Base-by-base conservation (phyloP, 768 basidiomycete genomes). In the Trametes cubensis region DNA sequence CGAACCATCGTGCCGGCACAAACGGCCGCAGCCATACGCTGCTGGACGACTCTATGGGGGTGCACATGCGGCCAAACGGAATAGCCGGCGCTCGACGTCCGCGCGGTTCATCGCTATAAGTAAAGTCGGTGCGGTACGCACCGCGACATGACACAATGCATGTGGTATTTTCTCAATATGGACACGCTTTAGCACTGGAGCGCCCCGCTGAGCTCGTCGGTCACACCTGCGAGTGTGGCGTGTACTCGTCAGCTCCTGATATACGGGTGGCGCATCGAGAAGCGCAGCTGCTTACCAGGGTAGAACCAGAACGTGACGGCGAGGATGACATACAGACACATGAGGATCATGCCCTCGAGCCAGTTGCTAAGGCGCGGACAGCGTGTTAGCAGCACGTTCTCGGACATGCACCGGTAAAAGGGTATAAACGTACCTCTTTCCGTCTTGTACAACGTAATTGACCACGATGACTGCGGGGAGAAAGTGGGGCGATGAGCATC, bases 401-500 rank as follows among this genome's bases (percentile, higher is more conserved):
- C 49, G 50, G 52, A 45, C 25, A 58, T 55, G 38, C 14, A 20
- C 21, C 3, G 25, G 38, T 18, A 20, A 18, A 17, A 30, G 18
- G 26, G 49, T 42, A 25, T 41, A 23, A 34, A n/a, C 63, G 55
- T 59, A 64, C 63, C 87, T 90, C 71, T 86, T 90, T 7, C 94
- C 94, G 68, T 97, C 95, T 54, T 85, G 83, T 3, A 95, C 83
- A n/a, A 88, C 86, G 71, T 91, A 92, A 71, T 90, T 93, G 71
- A 96, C 70, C 20, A 71, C 69, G 56, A 73, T 55, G 17, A 73
- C 72, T 70, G 62, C 40, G 28, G 34, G 51, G 18, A 21, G 34
- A 14, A 38, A 50, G 49, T 18, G 89, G 6, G 89, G 89, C 65
- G 44, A 67, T 74, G 28, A 42, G 64, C 40, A 26, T 26, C 46